Conservation (phyloP, 345 rosid genomes). For the Lepidium aucheri region DNA sequence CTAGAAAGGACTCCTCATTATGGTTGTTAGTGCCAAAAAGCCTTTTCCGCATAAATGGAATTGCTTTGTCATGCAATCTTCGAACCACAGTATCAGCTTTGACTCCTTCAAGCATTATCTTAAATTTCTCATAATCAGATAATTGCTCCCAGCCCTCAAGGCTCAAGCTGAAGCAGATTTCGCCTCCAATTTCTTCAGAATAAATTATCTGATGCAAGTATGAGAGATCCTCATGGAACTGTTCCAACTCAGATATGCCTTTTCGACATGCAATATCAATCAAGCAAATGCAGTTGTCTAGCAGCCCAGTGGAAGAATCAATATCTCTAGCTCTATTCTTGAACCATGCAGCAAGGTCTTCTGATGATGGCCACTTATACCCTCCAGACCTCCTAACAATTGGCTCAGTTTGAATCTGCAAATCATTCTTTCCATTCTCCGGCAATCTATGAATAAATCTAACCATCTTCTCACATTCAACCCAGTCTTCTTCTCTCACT, state of each 20-base stretch:
- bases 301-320: constrained; percentile 80
- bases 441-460: constrained; percentile 50
- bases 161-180: constrained; percentile 44
- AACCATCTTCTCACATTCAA: constrained; percentile 82
- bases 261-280: constrained; percentile 68
- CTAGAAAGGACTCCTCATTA: constrained; percentile 57
- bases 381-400: constrained; percentile 51
- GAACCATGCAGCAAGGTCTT: constrained; percentile 70
- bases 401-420: constrained; percentile 64
- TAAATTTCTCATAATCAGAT: constrained; percentile 79
- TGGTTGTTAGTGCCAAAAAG: constrained; percentile 24
- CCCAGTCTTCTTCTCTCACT: constrained; percentile 95
- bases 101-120: constrained; percentile 61
- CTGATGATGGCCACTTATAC: constrained; percentile 63
- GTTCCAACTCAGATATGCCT: constrained; percentile 63
- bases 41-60: constrained; percentile 72
- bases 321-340: constrained; percentile 80
- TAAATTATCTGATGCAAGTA: constrained; percentile 73
- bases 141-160: constrained; percentile 74
- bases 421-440: constrained; percentile 34
- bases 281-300: constrained; percentile 74
- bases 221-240: constrained; percentile 63
- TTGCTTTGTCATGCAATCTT: constrained; percentile 51
- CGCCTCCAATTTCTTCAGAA: constrained; percentile 44
- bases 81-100: constrained; percentile 54